phyloP scores from a whole-genome alignment of 192 early-diverging fungal species.

The Linnemannia exigua region DNA sequence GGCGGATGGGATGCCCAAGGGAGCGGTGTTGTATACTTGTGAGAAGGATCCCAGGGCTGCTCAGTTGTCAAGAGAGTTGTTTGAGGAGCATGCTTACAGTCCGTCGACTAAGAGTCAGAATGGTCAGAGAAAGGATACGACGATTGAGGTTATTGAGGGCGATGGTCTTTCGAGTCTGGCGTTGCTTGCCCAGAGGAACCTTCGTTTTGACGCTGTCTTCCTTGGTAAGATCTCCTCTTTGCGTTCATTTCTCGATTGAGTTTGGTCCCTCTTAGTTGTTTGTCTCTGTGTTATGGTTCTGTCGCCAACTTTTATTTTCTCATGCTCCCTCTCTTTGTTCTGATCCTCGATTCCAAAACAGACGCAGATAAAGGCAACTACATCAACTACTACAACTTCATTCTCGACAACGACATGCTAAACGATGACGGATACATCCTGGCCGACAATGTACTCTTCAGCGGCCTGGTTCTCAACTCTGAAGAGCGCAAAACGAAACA shows the following conservation, averaged over 20 bases:
- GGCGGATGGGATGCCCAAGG: conserved; percentile 69
- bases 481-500: not conserved
- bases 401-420: conserved; percentile 73
- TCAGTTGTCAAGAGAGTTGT: conserved; percentile 56
- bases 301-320: not conserved
- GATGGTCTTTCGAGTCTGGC: conserved; percentile 12
- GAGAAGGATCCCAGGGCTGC: conserved; percentile 70
- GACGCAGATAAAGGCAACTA: conserved; percentile 83
- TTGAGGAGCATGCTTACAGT: conserved; percentile 20
- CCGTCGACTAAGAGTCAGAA: not conserved
- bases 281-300: not conserved
- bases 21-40: conserved; percentile 59
- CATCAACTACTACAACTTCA: conserved; percentile 71
- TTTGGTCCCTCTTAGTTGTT: conserved; percentile 1
- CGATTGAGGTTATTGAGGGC: conserved; percentile 38
- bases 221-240: conserved; percentile 54
- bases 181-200: conserved; percentile 7
- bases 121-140: conserved; percentile 10
- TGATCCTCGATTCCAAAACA: not conserved
- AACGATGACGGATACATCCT: conserved; percentile 71
- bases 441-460: conserved; percentile 71
- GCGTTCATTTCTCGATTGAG: not conserved
- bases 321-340: not conserved
- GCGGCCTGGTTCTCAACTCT: conserved; percentile 16
- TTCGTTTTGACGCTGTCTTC: conserved; percentile 74